These are phyloP conservation scores for Apophysomyces sp. DNA, from an alignment of 371 early-diverging fungal genomes.

Conservation along the genomic window DNA sequence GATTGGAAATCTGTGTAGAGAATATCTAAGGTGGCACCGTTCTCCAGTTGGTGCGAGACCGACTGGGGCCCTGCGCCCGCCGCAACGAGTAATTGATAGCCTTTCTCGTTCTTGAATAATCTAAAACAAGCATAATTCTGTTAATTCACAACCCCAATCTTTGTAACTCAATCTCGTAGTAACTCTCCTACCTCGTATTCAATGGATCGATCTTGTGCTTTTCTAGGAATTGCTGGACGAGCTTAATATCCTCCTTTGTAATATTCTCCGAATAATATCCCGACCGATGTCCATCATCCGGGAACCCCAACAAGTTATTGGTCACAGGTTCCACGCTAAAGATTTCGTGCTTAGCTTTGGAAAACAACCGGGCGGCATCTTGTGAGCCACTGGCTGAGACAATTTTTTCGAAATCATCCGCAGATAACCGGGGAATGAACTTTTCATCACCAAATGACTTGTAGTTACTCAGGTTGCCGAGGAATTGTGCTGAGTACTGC, in stretches of 20 bases:
- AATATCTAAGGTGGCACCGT: slow-evolving; percentile 42
- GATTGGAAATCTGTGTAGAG: slow-evolving; percentile 49
- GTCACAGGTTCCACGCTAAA: slow-evolving; percentile 40
- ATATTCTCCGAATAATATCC: slow-evolving; percentile 55
- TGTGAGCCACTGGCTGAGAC: slow-evolving; percentile 27
- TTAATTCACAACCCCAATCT: slow-evolving; percentile 21
- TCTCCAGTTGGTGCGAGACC: slow-evolving; percentile 15
- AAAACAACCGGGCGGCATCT: slow-evolving; percentile 28
- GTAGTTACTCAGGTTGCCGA: slow-evolving; percentile 60
- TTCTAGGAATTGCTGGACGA: slow-evolving; percentile 51
- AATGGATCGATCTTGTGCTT: slow-evolving; percentile 29
- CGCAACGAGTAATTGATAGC: slow-evolving; percentile 30
- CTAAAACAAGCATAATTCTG: slow-evolving; percentile 21
- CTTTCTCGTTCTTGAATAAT: slow-evolving; percentile 40
- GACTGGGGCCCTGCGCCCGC: slow-evolving; percentile 33
- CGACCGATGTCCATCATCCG: slow-evolving; percentile 60
- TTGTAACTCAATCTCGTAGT: not conserved
- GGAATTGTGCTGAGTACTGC: slow-evolving; percentile 54
- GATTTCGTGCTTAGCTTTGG: slow-evolving; percentile 30
- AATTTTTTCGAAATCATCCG: slow-evolving; percentile 35
- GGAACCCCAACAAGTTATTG: slow-evolving; percentile 53
- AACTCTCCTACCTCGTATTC: slow-evolving; percentile 45
- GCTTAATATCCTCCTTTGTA: slow-evolving; percentile 50
- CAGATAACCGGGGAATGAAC: slow-evolving; percentile 55
- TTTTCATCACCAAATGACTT: slow-evolving; percentile 66